Base-by-base conservation (phyloP, 2,329 filamentous ascomycete species). In the Tolypocladium amazonense region DNA sequence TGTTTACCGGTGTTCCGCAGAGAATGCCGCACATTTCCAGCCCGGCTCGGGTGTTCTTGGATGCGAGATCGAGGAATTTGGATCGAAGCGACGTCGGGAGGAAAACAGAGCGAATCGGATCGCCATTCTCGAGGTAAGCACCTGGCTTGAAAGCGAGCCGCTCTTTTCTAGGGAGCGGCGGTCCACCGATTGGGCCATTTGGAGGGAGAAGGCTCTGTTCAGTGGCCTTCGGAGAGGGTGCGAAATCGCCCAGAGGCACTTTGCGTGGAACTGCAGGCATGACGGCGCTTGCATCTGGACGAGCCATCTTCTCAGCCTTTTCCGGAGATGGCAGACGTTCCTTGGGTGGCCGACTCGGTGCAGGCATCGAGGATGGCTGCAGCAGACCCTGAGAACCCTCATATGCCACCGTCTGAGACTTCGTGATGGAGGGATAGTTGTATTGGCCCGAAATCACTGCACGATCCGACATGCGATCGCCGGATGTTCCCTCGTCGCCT, bases 11-110 rank as follows among this genome's bases (percentile, higher is more conserved):
- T 1, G 90, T 93, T 9, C 93, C 94, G 69, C 92, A 96, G 14
- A 99, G 81, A 65, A 99, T 93, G 41, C 93, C 94, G 70, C 94
- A 97, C 65, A 94, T 97, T 75, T 99, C 94, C 23, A 97, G 81
- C 41, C 95, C 95, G 4, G 80, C 80, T 37, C 77, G 77, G 0
- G 94, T 99, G 71, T 99, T 97, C 23, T 83, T 74, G 0, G 82
- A 75, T 0, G 92, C 93, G 37, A 92, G 77, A 3, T 82, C 75
- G 23, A 97, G 80, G 71, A 99, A 99, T 7, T 81, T 78, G 2
- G 80, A 75, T 35, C 92, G 89, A 1, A 99, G 81, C 15, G 83
- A 81, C 0, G 84, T 82, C 0, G 94, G 93, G 1, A 99, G 80
- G 70, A 97, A 96, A 39, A 99, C 80, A 0, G 92, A 90, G 39